Evolutionary conservation across 495 filamentous ascomycete species (phyloP), one percentile per base, ranked within the genome.

Genomic region (Neurospora pannonica): DNA sequence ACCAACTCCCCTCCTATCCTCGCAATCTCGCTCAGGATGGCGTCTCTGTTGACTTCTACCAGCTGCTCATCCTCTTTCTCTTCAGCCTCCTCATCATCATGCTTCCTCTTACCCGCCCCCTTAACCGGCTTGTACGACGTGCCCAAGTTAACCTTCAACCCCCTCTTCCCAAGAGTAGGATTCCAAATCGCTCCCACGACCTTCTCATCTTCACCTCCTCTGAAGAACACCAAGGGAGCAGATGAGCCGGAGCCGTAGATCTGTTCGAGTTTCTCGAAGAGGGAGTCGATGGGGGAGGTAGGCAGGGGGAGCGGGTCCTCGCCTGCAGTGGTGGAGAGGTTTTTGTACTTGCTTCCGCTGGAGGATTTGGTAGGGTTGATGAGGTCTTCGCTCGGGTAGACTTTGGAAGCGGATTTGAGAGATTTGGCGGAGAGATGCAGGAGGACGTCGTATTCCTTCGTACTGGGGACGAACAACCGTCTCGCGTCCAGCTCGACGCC

Each of bases 151-250:
- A 93, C 81, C 75, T 88, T 94, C 84, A 92, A 95, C 4, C 82
- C 76, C 75, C 90, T 85, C 19, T 72, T 74, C 71, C 80, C 79
- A 10, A 87, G 82, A 73, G 86, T 85, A 5, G 94, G 94, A 76
- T 92, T 95, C 95, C 95, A 98, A 71, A 98, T 79, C 2, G 90
- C 94, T 5, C 89, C 91, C 78, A 98, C 89, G 1, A 90, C 81
- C 60, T 82, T 78, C 54, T 89, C 87, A 1, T 86, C 84, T 19
- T 85, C 79, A 8, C 82, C 83, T 46, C 92, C 89, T 38, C 90
- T 86, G 85, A 97, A 97, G 76, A 97, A 91, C 0, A 97, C 82
- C 39, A 95, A 79, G 34, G 87, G 87, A 36, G 89, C 88, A 17
- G 81, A 84, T 79, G 92, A 96, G 4, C 88, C 78, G 31, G 80